These are phyloP conservation scores for Vitrella brassicaformis DNA, from an alignment of 73 alveolate genomes.

Conservation along the genomic window DNA sequence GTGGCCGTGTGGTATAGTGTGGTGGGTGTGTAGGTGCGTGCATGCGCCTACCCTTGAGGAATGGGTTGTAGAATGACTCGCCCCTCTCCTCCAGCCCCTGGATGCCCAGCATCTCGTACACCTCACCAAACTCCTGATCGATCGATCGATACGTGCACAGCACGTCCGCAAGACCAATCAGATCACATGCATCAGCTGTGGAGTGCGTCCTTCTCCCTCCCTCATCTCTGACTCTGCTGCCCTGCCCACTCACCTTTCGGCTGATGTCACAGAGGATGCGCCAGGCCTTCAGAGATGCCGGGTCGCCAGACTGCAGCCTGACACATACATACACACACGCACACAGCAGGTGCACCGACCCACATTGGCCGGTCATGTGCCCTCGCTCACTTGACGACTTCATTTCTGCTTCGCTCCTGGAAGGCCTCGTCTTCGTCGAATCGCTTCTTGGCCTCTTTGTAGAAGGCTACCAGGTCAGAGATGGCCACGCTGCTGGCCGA, in stretches of 20 bases:
- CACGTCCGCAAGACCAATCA: too few relatives aligned
- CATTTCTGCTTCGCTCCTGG: constrained; percentile 47
- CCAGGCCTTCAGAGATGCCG: constrained; percentile 63
- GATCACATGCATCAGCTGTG: neutral
- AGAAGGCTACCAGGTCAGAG: constrained; percentile 80
- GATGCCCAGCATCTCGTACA: constrained; percentile 61
- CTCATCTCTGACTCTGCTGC: neutral
- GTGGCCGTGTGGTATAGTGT: too few relatives aligned
- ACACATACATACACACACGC: neutral
- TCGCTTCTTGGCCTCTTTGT: constrained; percentile 59
- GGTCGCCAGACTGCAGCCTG: constrained; percentile 56
- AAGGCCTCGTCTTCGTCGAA: constrained; percentile 61
- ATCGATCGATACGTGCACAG: neutral
- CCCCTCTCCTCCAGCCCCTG: constrained; percentile 60
- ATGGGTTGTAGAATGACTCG: constrained; percentile 76
- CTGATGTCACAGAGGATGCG: constrained; percentile 66
- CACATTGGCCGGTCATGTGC: neutral
- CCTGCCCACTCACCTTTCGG: constrained; percentile 15
- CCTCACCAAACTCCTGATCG: constrained; percentile 49
- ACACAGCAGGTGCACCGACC: neutral
- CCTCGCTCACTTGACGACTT: constrained; percentile 61
- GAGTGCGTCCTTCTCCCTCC: too few relatives aligned
- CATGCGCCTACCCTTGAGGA: too few relatives aligned
- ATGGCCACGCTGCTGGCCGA: constrained; percentile 67
- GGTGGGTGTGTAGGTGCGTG: too few relatives aligned